phyloP scores from a whole-genome alignment of 2,329 filamentous ascomycete species.

The Exophiala mesophila region DNA sequence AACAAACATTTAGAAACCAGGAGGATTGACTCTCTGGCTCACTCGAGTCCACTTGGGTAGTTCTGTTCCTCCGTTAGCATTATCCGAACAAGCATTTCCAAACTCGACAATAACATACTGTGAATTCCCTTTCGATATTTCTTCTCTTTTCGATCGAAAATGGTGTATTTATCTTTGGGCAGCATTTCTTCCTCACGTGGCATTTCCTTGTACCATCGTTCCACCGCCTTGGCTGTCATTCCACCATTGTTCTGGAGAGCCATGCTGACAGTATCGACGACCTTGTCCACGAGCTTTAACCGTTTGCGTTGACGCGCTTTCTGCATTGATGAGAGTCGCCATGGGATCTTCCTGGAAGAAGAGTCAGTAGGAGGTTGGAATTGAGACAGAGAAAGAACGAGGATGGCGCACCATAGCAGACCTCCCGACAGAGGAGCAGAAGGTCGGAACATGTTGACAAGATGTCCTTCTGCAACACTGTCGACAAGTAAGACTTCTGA shows the following conservation, averaged over 20 bases:
- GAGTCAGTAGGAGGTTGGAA: conserved; percentile 1
- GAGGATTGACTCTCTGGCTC: conserved; percentile 87
- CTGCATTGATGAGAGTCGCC: conserved; percentile 87
- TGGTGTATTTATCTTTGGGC: conserved; percentile 93
- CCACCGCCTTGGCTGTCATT: conserved; percentile 67
- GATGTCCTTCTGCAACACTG: too few relatives aligned
- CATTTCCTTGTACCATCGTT: conserved; percentile 94
- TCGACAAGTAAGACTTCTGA: too few relatives aligned
- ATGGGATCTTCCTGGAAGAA: conserved; percentile 77
- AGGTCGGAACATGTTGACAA: conserved; percentile 78
- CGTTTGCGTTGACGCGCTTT: conserved; percentile 82
- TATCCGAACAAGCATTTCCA: conserved; percentile 8
- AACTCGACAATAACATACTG: conserved; percentile 61
- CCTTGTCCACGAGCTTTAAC: conserved; percentile 75
- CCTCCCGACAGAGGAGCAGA: conserved; percentile 72
- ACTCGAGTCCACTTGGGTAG: conserved; percentile 92
- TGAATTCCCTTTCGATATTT: conserved; percentile 95
- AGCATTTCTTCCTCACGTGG: conserved; percentile 93
- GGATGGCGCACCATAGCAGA: conserved; percentile 65
- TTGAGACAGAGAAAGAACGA: background rate
- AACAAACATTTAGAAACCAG: conserved; percentile 69
- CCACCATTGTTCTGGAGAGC: conserved; percentile 71
- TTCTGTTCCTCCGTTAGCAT: conserved; percentile 47
- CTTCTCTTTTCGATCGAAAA: conserved; percentile 95
- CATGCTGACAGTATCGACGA: conserved; percentile 76